Percentiles rank a stretch among this genome's conserved stretches.
Conservation (phyloP, 352 stramenopile genomes). For the Pythium brassicae region DNA sequence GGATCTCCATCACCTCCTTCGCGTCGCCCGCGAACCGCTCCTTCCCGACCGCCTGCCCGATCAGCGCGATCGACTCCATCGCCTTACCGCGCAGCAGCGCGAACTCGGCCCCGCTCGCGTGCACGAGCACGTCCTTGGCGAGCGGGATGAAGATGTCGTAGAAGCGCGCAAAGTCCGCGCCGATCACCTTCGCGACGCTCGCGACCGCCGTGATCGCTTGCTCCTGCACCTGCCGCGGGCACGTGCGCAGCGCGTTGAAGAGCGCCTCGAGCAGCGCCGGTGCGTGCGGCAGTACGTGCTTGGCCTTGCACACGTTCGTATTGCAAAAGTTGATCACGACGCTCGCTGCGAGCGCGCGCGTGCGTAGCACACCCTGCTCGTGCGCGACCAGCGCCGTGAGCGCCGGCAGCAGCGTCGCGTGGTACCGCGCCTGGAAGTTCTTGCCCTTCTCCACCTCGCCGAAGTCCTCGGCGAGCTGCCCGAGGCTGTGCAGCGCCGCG, state of each 20-base stretch:
- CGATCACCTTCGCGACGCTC: conserved; percentile 82
- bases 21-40: conserved; percentile 71
- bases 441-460: conserved; percentile 79
- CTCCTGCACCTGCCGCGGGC: conserved; percentile 81
- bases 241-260: conserved; percentile 74
- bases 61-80: conserved; percentile 87
- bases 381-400: conserved; percentile 63
- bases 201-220: conserved; percentile 85
- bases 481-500: conserved; percentile 77
- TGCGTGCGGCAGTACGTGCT: conserved; percentile 61
- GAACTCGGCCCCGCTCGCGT: conserved; percentile 75
- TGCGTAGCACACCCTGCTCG: conserved; percentile 64
- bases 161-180: conserved; percentile 69
- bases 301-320: conserved; percentile 76
- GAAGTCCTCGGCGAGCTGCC: conserved; percentile 81
- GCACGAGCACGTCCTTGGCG: conserved; percentile 78
- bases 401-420: conserved; percentile 54
- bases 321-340: conserved; percentile 87
- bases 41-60: conserved; percentile 86
- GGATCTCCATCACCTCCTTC: conserved; percentile 85
- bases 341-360: conserved; percentile 66
- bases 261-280: conserved; percentile 72
- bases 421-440: conserved; percentile 86
- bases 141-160: conserved; percentile 88
- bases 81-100: conserved; percentile 78